phyloP scores from a whole-genome alignment of 148 eudicot genomes.

The Fagopyrum homotropicum region DNA sequence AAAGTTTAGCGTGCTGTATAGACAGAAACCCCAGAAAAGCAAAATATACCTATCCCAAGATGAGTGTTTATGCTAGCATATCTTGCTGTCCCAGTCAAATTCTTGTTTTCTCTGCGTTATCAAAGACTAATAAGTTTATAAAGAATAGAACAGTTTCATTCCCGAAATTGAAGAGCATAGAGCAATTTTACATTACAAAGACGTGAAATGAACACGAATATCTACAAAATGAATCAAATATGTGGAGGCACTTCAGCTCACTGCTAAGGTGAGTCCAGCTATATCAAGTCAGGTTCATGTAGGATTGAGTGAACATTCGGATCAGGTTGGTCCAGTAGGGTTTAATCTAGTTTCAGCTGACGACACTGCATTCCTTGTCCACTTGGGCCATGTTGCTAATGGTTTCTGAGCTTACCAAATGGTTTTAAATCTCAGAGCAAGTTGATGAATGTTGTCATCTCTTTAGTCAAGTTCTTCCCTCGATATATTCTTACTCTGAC shows the following conservation, averaged over 20 bases:
- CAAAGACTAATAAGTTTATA: neutral
- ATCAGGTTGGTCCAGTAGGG: neutral
- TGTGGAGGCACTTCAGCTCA: neutral
- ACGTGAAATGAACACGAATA: neutral
- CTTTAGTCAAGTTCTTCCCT: too few relatives aligned
- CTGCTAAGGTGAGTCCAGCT: neutral
- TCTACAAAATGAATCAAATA: neutral
- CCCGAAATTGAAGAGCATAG: neutral
- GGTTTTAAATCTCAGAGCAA: neutral
- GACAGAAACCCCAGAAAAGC: neutral
- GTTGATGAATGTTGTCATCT: neutral
- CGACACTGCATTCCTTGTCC: neutral
- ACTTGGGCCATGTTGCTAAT: neutral
- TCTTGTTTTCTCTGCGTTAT: slow-evolving; percentile 71
- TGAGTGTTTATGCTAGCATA: slow-evolving; percentile 86
- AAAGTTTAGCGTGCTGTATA: neutral
- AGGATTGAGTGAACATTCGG: neutral
- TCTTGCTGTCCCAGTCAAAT: slow-evolving; percentile 87
- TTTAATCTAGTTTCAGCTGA: neutral
- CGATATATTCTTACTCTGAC: neutral
- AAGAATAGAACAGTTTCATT: neutral
- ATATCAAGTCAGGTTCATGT: neutral
- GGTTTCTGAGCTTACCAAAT: neutral
- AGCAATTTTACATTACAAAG: neutral
- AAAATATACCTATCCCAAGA: slow-evolving; percentile 64